Evolutionary conservation across 164 flowering plant species (phyloP).

Genomic region (Chimonanthus praecox): DNA sequence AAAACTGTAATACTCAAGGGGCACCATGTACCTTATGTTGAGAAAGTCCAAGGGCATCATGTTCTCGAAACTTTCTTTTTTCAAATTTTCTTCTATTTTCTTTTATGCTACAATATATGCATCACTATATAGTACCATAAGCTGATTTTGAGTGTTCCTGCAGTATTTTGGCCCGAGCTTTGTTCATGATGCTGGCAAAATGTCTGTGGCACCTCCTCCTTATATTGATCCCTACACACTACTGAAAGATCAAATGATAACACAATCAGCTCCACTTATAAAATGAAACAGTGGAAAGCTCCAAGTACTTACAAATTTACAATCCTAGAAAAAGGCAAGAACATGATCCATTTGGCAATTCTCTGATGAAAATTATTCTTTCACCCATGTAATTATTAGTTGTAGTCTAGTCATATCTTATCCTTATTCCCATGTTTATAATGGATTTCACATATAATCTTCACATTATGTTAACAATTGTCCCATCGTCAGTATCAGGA

Average conservation of each 20-base stretch:
- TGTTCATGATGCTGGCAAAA: conserved; percentile 58
- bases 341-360: conserved; percentile 6
- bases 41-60: no score
- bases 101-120: no score
- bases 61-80: no score
- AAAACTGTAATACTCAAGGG: no score
- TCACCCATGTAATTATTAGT: conserved; percentile 11
- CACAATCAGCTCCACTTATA: conserved; percentile 47
- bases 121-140: neutral
- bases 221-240: conserved; percentile 79
- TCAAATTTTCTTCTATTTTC: no score
- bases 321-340: neutral
- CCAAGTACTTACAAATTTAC: neutral
- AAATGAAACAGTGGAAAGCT: conserved; percentile 29
- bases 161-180: conserved; percentile 81
- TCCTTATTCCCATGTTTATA: neutral
- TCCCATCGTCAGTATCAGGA: neutral
- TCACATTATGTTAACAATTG: neutral
- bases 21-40: no score
- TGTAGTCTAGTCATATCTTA: neutral
- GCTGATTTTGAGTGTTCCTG: neutral
- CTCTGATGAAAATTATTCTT: conserved; percentile 12
- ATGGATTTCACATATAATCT: conserved; percentile 2
- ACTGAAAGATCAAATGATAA: conserved; percentile 74
- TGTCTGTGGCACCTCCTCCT: conserved; percentile 38